Conservation (phyloP, 1,284 basidiomycete genomes). For the Omphalotus olearius region DNA sequence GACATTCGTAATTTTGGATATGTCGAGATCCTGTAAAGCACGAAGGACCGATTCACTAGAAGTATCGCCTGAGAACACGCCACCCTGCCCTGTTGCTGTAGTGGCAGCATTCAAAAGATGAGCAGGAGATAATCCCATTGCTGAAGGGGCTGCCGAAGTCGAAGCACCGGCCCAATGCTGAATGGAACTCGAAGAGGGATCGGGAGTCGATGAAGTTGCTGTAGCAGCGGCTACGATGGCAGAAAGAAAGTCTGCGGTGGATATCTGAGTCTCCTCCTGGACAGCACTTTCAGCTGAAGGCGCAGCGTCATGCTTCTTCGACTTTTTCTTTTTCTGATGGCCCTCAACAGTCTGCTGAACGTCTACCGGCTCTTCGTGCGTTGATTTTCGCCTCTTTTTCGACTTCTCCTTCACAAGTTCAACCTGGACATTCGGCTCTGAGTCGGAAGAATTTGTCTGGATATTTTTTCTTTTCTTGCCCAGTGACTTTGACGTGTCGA, state of each 20-base stretch:
- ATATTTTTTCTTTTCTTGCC: slow-evolving; percentile 23
- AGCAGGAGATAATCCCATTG: slow-evolving; percentile 5
- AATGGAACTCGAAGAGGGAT: slow-evolving; percentile 12
- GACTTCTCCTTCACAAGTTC: slow-evolving; percentile 16
- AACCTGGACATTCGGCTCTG: not conserved
- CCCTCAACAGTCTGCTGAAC: not conserved
- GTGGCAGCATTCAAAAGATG: not conserved
- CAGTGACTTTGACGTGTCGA: slow-evolving; percentile 7
- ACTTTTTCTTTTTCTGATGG: slow-evolving; percentile 7
- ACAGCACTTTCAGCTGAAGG: not conserved
- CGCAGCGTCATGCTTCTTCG: slow-evolving; percentile 9
- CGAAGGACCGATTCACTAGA: slow-evolving; percentile 74
- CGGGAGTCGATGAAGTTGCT: slow-evolving; percentile 27
- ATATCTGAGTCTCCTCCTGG: not conserved
- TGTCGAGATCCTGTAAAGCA: slow-evolving; percentile 65
- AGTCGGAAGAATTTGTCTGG: not conserved
- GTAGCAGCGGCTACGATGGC: slow-evolving; percentile 55
- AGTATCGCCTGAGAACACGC: slow-evolving; percentile 40
- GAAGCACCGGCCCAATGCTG: slow-evolving; percentile 15
- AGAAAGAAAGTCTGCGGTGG: slow-evolving; percentile 52
- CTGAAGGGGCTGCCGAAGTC: slow-evolving; percentile 18
- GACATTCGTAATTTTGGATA: slow-evolving; percentile 62
- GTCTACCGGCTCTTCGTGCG: not conserved
- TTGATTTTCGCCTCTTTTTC: slow-evolving; percentile 24
- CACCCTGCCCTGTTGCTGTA: slow-evolving; percentile 21